phyloP scores from a whole-genome alignment of 345 rosid species.

The Bruguiera parviflora region DNA sequence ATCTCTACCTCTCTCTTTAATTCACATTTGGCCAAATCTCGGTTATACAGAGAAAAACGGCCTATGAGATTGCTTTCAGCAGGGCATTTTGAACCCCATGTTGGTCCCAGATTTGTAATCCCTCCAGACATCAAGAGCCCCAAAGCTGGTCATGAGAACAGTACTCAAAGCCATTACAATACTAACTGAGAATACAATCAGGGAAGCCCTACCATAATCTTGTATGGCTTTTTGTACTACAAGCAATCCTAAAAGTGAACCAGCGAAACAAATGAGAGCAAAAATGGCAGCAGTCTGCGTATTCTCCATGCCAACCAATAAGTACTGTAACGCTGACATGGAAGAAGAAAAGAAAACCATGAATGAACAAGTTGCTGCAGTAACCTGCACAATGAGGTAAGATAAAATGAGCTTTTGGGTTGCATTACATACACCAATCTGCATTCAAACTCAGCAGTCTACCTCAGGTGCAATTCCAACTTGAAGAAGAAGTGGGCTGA shows the following conservation, averaged over 20 bases:
- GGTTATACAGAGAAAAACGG: too few species aligned
- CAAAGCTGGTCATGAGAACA: slow-evolving; percentile 66
- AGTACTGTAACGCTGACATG: slow-evolving; percentile 67
- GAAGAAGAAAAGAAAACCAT: slow-evolving; percentile 71
- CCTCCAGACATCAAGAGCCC: slow-evolving; percentile 62
- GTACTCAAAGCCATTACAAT: slow-evolving; percentile 78
- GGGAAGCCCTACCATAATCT: slow-evolving; percentile 67
- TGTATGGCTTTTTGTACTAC: slow-evolving; percentile 60
- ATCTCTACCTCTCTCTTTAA: too few species aligned
- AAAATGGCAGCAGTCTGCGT: slow-evolving; percentile 42
- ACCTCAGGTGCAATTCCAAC: slow-evolving; percentile 77
- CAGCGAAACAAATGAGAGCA: slow-evolving; percentile 56
- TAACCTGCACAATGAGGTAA: slow-evolving; percentile 41
- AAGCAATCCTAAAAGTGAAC: slow-evolving; percentile 62
- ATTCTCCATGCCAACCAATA: slow-evolving; percentile 68
- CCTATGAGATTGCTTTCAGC: slow-evolving; percentile 30
- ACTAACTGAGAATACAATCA: slow-evolving; percentile 76
- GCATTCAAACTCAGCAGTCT: neutral
- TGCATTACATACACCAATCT: neutral
- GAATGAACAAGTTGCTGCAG: slow-evolving; percentile 74
- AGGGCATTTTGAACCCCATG: slow-evolving; percentile 74
- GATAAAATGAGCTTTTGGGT: neutral
- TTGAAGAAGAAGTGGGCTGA: slow-evolving; percentile 85
- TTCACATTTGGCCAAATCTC: too few species aligned
- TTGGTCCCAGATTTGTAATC: slow-evolving; percentile 51